A percentile compares a stretch with the other conserved stretches of the same genome.
Evolutionary conservation across 208 protist genomes (phyloP).

Genomic region (Trichomonas vaginalis): DNA sequence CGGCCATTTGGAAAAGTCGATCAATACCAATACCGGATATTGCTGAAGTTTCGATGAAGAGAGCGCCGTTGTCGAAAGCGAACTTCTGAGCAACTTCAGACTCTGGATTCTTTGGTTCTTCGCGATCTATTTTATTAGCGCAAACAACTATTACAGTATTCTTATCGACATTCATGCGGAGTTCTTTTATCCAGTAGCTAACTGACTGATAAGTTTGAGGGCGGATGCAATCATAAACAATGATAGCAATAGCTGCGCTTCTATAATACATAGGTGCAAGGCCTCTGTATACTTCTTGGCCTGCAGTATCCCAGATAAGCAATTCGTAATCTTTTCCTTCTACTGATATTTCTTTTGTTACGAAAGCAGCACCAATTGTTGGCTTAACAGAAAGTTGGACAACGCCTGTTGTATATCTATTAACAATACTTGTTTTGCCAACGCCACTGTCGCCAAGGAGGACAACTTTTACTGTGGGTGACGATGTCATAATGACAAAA

Average conservation of each 20-base stretch:
- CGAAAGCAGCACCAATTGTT: neutral
- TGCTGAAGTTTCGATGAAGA: neutral
- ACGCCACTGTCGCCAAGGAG: neutral
- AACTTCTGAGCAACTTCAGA: neutral
- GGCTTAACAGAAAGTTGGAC: neutral
- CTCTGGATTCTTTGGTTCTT: neutral
- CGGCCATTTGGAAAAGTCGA: neutral
- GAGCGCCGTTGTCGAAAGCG: neutral
- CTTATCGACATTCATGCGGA: constrained; percentile 72
- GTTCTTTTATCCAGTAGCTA: constrained; percentile 86
- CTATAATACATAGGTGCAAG: neutral
- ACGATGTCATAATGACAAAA: too few relatives aligned
- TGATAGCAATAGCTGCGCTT: constrained; percentile 54
- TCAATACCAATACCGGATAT: neutral
- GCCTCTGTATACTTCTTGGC: neutral
- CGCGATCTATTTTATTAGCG: neutral
- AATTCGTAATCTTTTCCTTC: neutral
- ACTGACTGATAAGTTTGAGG: constrained; percentile 81
- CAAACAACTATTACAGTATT: constrained; percentile 60
- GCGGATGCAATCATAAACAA: constrained; percentile 96
- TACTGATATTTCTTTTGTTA: neutral
- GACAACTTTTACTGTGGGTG: neutral
- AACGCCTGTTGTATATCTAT: neutral
- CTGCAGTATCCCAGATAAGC: neutral
- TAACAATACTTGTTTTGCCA: neutral